Conservation (phyloP, 345 rosid genomes). For the Linum lewisii region DNA sequence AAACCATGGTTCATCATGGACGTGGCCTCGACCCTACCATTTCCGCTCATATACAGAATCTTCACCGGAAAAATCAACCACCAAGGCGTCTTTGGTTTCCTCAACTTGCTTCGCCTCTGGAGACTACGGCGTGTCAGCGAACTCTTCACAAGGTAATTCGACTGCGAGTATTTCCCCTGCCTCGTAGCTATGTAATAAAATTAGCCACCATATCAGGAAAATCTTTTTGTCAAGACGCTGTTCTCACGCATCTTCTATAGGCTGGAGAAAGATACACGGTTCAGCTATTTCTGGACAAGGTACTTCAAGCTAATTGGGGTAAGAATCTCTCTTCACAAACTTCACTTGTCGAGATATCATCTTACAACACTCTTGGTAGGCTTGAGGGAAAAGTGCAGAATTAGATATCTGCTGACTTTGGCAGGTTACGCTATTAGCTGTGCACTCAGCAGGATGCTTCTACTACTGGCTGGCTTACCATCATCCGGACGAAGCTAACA, state of each 20-base stretch:
- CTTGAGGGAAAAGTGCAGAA: no score
- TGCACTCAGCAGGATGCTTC: conserved; percentile 77
- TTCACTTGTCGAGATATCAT: neutral
- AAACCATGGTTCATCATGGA: conserved; percentile 65
- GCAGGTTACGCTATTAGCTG: conserved; percentile 75
- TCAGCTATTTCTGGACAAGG: conserved; percentile 67
- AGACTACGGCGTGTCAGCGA: conserved; percentile 72
- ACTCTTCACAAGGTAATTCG: conserved; percentile 56
- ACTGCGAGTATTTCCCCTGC: neutral
- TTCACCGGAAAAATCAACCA: conserved; percentile 28
- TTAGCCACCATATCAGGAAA: no score
- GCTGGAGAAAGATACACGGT: conserved; percentile 74
- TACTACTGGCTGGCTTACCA: conserved; percentile 66
- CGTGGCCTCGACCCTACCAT: conserved; percentile 78
- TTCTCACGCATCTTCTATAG: conserved; percentile 20
- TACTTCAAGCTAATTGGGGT: conserved; percentile 55
- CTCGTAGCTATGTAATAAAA: neutral
- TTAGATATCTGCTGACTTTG: neutral
- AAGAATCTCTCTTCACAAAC: conserved; percentile 17
- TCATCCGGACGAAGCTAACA: conserved; percentile 16
- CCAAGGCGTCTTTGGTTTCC: conserved; percentile 44
- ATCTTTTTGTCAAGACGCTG: no score
- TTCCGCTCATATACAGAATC: conserved; percentile 38
- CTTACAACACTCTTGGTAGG: neutral
- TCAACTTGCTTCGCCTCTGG: conserved; percentile 89